Percentiles rank a stretch among this genome's conserved stretches.
Conservation (phyloP, 805 yeast species). For the Yarrowia hollandica region DNA sequence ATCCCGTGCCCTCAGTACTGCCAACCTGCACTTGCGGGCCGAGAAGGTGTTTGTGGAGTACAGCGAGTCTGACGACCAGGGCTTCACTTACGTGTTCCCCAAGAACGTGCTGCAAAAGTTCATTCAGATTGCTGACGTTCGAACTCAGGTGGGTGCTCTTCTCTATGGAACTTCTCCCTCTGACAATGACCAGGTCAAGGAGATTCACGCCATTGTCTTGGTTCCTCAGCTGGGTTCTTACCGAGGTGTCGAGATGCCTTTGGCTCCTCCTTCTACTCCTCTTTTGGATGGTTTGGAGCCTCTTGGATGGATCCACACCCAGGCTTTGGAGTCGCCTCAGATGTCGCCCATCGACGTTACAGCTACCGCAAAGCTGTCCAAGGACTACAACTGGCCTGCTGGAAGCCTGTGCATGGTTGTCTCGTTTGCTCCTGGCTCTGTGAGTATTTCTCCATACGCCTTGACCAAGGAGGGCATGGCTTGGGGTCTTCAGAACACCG, state of each 20-base stretch:
- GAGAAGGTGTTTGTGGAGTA: constrained; percentile 70
- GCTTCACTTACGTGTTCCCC: constrained; percentile 75
- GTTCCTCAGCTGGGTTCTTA: constrained; percentile 86
- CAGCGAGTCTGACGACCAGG: constrained; percentile 47
- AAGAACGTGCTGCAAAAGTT: constrained; percentile 75
- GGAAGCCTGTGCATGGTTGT: constrained; percentile 61
- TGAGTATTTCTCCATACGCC: constrained; percentile 67
- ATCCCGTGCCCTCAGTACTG: constrained; percentile 74
- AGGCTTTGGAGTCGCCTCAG: constrained; percentile 60
- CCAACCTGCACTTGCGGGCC: constrained; percentile 68
- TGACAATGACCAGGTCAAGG: constrained; percentile 73
- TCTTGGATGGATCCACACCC: constrained; percentile 94
- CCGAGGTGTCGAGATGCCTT: constrained; percentile 63
- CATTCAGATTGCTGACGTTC: constrained; percentile 74
- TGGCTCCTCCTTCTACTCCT: constrained; percentile 45
- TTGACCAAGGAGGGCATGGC: constrained; percentile 63
- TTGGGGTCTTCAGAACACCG: constrained; percentile 75
- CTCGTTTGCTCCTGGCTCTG: constrained; percentile 78
- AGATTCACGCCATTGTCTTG: constrained; percentile 68
- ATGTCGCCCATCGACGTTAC: constrained; percentile 73
- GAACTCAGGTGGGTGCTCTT: constrained; percentile 79
- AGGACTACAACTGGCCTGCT: constrained; percentile 45
- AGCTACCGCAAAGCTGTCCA: constrained; percentile 50
- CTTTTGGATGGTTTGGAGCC: constrained; percentile 64
- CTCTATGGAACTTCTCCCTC: constrained; percentile 77